Conservation (phyloP, 768 basidiomycete genomes). For the Hypholoma fasciculare region DNA sequence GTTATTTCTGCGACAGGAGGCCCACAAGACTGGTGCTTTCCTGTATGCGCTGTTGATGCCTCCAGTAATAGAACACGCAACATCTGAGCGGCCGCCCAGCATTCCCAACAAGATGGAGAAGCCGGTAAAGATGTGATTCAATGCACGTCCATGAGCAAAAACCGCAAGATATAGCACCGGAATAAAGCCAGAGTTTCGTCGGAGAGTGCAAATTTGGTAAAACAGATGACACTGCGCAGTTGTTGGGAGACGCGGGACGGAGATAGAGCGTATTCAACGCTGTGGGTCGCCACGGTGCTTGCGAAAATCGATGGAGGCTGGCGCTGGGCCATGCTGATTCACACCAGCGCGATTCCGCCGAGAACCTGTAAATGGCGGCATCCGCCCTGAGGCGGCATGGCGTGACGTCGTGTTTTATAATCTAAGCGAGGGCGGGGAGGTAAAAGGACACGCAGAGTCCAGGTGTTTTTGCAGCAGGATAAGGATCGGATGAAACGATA, state of each 20-base stretch:
- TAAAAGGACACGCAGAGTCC: background rate
- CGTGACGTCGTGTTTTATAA: background rate
- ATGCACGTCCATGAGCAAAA: background rate
- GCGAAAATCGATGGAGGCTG: conserved; percentile 1
- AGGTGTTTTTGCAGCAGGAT: background rate
- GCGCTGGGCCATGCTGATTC: no score
- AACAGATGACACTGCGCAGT: conserved; percentile 8
- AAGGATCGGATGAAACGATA: conserved; percentile 17
- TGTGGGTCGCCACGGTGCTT: conserved; percentile 12
- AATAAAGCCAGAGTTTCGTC: conserved; percentile 1
- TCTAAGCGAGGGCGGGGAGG: background rate
- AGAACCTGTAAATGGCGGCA: no score
- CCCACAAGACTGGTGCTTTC: background rate
- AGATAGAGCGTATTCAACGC: conserved; percentile 21
- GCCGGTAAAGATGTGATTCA: background rate
- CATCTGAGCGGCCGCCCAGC: background rate
- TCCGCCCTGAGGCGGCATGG: no score
- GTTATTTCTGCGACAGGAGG: background rate
- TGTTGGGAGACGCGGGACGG: conserved; percentile 16
- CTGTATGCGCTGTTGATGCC: background rate
- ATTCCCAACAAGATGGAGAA: background rate
- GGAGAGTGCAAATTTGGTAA: background rate
- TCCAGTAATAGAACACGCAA: background rate
- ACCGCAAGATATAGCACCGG: background rate
- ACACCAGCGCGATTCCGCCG: no score